Percentiles rank a stretch among this genome's conserved stretches.
Conservation (phyloP, 2,329 filamentous ascomycete species). For the Zymoseptoria ardabiliae region DNA sequence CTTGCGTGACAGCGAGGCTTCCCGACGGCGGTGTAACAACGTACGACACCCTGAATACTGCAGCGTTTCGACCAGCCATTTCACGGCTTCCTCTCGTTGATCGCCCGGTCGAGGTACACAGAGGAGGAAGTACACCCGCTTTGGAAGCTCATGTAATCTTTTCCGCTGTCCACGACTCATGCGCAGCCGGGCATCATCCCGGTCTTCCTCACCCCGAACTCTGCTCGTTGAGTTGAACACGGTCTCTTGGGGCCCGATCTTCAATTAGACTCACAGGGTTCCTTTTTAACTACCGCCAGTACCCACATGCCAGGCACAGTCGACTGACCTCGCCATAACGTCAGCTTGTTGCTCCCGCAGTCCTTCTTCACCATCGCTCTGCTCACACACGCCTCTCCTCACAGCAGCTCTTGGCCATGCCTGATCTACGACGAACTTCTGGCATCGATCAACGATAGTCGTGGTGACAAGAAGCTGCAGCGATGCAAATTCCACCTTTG, state of each 20-base stretch:
- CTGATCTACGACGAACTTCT: neutral
- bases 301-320: neutral
- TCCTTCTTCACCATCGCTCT: neutral
- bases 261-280: neutral
- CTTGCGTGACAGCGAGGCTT: neutral
- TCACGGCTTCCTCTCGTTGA: neutral
- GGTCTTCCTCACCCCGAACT: neutral
- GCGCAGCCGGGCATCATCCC: neutral
- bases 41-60: neutral
- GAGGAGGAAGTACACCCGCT: neutral
- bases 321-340: neutral
- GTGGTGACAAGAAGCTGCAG: neutral
- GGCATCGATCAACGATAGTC: neutral
- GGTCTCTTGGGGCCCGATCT: neutral
- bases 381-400: neutral
- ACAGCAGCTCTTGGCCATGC: neutral
- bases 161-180: neutral
- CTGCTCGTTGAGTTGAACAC: neutral
- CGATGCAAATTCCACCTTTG: slow-evolving; percentile 23
- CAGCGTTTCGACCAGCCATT: neutral
- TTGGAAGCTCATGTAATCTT: neutral
- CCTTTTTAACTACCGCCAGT: neutral
- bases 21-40: neutral
- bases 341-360: neutral
- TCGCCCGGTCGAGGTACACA: neutral